A percentile compares a stretch with the other conserved stretches of the same genome.
These are phyloP conservation scores for Alternaria consortialis DNA, from an alignment of 2,329 filamentous ascomycete species.

Conservation along the genomic window DNA sequence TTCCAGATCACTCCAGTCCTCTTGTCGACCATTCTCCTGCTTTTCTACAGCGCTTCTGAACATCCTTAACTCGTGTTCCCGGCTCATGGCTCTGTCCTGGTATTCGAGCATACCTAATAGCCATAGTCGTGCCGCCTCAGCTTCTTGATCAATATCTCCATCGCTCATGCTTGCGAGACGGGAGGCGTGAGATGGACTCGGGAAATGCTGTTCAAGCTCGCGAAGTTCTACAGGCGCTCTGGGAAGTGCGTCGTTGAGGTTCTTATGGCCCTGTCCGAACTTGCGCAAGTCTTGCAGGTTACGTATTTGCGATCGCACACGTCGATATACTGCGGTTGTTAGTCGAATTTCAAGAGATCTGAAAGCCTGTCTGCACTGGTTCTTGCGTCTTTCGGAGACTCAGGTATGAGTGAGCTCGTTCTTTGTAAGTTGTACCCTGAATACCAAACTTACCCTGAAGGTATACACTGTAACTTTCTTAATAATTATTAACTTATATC, in stretches of 20 bases:
- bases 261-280: slow-evolving; percentile 1
- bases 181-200: background rate
- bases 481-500: too few species aligned
- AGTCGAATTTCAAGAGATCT: background rate
- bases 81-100: slow-evolving; percentile 8
- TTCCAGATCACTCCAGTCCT: slow-evolving; percentile 22
- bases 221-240: background rate
- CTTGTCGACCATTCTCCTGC: slow-evolving; percentile 4
- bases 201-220: slow-evolving; percentile 8
- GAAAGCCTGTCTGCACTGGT: background rate
- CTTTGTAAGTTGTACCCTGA: background rate
- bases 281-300: slow-evolving; percentile 11
- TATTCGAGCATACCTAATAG: slow-evolving; percentile 15
- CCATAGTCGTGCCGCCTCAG: slow-evolving; percentile 20
- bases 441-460: background rate
- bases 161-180: slow-evolving; percentile 5
- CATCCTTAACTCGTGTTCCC: slow-evolving; percentile 17
- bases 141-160: slow-evolving; percentile 6
- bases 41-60: slow-evolving; percentile 27
- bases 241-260: background rate
- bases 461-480: background rate
- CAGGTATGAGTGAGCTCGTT: background rate
- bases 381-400: background rate
- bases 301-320: slow-evolving; percentile 5
- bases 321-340: slow-evolving; percentile 9